Evolutionary conservation across 225 moss, liverwort and hornwort species (phyloP), one percentile per base, ranked within the genome.

Genomic region (Straminergon stramineum): DNA sequence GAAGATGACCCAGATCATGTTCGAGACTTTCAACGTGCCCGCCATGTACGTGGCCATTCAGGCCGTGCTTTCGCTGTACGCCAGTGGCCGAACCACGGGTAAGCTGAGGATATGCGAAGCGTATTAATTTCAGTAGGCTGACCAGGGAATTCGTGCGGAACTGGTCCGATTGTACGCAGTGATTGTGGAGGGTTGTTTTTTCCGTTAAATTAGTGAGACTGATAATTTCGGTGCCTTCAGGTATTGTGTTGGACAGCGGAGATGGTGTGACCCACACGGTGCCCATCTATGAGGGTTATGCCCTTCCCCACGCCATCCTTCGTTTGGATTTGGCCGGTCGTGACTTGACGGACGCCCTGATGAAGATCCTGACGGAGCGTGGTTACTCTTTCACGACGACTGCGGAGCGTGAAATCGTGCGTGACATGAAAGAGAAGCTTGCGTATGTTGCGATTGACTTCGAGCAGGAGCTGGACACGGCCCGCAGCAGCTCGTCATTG

Each of bases 381-480:
- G 99, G 99, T 70, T 99, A 99, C 86, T 97, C 99, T 12, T 99
- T 99, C 92, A 99, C 97, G 3, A 99, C 99, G 19, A 97, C 99
- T 23, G 99, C 99, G 6, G 99, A 96, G 95, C 91, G 99, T 21
- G 99, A 99, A 92, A 99, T 99, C 83, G 99, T 99, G 24, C 92
- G 99, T 87, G 99, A 99, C 89, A 97, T 99, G 96, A 99, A 99
- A 79, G 99, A 99, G 91, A 99, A 97, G 94, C 91, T 99, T 62
- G 97, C 96, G 10, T 95, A 96, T 45, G 95, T 96, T 31, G 96
- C 96, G 16, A 90, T 95, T 14, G 95, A 96, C 79, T 96, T 92
- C 76, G 96, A 96, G 92, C 96, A 96, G 88, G 96, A 96, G 89
- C 69, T 96, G 37, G 96, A 96, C 23, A 96, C 96, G 13, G 95